Base-by-base conservation (phyloP, 495 filamentous ascomycete genomes). In the Trichoderma parareesei region DNA sequence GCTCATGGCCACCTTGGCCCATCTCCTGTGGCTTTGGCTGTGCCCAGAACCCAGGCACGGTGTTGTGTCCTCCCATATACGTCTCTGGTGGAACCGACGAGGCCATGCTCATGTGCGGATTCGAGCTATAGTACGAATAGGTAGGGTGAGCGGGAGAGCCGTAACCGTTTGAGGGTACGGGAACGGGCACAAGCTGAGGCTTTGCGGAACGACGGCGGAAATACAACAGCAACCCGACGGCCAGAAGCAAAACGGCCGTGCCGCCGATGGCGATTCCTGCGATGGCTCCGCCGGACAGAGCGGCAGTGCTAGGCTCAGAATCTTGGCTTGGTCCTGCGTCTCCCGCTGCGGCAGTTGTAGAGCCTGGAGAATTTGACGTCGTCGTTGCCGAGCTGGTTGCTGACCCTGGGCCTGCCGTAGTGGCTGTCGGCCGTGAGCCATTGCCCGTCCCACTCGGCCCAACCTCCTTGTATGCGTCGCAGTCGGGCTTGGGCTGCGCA, bases 201-300 rank as follows among this genome's bases (percentile, higher is more conserved):
- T 18, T 49, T 49, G 16, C 9, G 0, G 46, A 49, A 5, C 20
- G 46, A 18, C 63, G 10, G 9, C 65, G 62, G 16, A 65, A 44
- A 60, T 64, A 67, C 0, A 70, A 14, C 2, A 70, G 6, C 13
- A 37, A 44, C 16, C 40, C 48, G 57, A 70, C 42, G 27, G 64
- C 66, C 10, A 65, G 13, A 27, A 69, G 64, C 9, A 64, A 42
- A 38, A 70, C 44, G 0, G 69, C 69, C 4, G 69, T 65, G 13
- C 67, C 69, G 8, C 69, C 69, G 57, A 70, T 70, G 1, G 69
- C 41, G 16, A 65, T 49, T 11, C 69, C 69, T 38, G 69, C 69
- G 37, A 70, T 70, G n/a, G 40, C 62, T 48, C 69, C 67, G 13
- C 18, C 37, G 38, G 67, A 57, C 8, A 70, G 49, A n/a, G 27